Evolutionary conservation across 768 basidiomycete genomes (phyloP).

Genomic region (Boletus sp.): DNA sequence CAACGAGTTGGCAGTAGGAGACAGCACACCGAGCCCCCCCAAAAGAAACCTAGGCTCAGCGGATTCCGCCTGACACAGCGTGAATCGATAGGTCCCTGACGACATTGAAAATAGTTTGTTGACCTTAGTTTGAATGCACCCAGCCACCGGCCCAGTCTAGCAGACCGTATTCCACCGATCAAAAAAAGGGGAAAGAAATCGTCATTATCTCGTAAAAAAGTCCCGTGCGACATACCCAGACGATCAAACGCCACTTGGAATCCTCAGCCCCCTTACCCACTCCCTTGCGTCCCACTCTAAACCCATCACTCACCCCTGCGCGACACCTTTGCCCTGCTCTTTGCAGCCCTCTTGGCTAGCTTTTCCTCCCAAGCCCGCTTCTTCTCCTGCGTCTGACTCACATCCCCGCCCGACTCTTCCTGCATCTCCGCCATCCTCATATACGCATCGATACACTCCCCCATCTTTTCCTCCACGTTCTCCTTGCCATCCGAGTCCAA

Average conservation of each 20-base stretch:
- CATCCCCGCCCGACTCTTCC: constrained; percentile 51
- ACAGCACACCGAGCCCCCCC: neutral
- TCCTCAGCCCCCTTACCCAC: neutral
- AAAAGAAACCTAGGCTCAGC: neutral
- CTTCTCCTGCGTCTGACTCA: constrained; percentile 73
- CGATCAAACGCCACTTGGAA: neutral
- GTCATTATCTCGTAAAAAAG: constrained; percentile 3
- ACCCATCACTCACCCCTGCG: constrained; percentile 20
- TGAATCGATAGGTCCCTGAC: neutral
- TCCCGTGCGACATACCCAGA: constrained; percentile 11
- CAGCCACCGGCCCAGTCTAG: neutral
- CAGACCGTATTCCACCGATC: neutral
- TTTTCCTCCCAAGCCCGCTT: constrained; percentile 50
- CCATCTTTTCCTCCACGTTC: constrained; percentile 65
- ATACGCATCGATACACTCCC: constrained; percentile 60
- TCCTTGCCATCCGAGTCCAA: constrained; percentile 5
- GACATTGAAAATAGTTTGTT: neutral
- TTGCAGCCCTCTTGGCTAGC: constrained; percentile 37
- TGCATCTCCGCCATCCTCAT: constrained; percentile 43
- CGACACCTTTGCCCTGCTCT: constrained; percentile 28
- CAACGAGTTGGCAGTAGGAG: neutral
- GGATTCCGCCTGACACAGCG: neutral
- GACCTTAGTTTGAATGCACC: neutral
- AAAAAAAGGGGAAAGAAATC: neutral
- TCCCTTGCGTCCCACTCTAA: neutral